Conservation (phyloP, 306 rosid genomes). For the Cicer bijugum region DNA sequence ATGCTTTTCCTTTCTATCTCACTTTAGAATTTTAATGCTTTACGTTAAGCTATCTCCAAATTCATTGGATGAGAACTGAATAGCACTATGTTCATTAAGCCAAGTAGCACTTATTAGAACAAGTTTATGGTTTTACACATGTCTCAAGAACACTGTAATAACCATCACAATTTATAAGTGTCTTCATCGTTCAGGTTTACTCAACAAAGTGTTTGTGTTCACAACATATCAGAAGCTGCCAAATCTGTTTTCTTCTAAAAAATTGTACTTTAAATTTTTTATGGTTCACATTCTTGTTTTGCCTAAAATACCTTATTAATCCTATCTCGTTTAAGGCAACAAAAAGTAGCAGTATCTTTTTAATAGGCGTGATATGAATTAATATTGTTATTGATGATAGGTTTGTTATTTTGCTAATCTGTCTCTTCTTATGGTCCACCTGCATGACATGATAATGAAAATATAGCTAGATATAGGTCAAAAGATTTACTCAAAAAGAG, state of each 20-base stretch:
- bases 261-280: conserved; percentile 29
- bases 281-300: conserved; percentile 34
- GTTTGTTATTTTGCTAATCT: conserved; percentile 40
- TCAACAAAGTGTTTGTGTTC: conserved; percentile 41
- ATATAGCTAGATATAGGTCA: conserved; percentile 31
- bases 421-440: conserved; percentile 52
- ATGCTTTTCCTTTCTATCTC: conserved; percentile 44
- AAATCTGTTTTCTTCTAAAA: conserved; percentile 38
- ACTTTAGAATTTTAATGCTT: conserved; percentile 38
- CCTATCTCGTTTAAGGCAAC: conserved; percentile 39
- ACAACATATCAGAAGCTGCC: conserved; percentile 51
- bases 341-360: conserved; percentile 48
- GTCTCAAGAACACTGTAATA: conserved; percentile 44
- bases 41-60: conserved; percentile 38
- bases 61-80: conserved; percentile 62
- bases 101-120: conserved; percentile 43
- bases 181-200: conserved; percentile 46
- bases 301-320: conserved; percentile 48
- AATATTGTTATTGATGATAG: conserved; percentile 31
- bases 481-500: conserved; percentile 56
- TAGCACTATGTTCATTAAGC: conserved; percentile 49
- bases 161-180: conserved; percentile 46
- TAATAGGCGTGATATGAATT: conserved; percentile 23
- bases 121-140: conserved; percentile 54
- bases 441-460: conserved; percentile 46